A percentile compares a stretch with the other conserved stretches of the same genome.
phyloP scores from a whole-genome alignment of 306 rosid genomes.

The Astragalus membranaceus region DNA sequence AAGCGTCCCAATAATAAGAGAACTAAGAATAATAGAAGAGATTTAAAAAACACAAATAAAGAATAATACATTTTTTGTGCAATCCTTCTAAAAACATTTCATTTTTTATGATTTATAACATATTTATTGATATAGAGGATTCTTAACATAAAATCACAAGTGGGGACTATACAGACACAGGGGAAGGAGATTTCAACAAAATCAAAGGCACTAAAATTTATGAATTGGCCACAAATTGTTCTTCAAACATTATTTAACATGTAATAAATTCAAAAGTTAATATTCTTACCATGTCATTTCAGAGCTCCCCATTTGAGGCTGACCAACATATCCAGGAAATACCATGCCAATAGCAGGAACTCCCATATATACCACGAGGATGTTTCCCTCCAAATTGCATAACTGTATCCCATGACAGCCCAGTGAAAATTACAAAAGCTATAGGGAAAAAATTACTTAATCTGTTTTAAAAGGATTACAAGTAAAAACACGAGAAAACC shows the following conservation, averaged over 20 bases:
- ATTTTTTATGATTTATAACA: background rate
- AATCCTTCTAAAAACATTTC: background rate
- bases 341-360: conserved; percentile 99
- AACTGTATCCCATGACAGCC: conserved; percentile 38
- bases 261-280: too few relatives aligned
- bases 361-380: conserved; percentile 89
- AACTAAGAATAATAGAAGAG: background rate
- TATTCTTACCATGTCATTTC: conserved; percentile 83
- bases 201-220: too few relatives aligned
- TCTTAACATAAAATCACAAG: too few relatives aligned
- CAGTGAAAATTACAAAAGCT: background rate
- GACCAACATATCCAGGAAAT: conserved; percentile 86
- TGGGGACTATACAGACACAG: too few relatives aligned
- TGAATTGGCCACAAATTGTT: too few relatives aligned
- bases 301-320: conserved; percentile 78
- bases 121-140: background rate
- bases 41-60: background rate
- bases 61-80: background rate
- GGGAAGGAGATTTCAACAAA: too few relatives aligned
- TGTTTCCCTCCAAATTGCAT: conserved; percentile 97
- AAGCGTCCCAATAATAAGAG: background rate
- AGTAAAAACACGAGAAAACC: background rate
- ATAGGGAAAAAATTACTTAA: background rate
- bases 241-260: too few relatives aligned
- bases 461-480: background rate